phyloP scores from a whole-genome alignment of 192 early-diverging fungal genomes.

The Linnemannia zychae region DNA sequence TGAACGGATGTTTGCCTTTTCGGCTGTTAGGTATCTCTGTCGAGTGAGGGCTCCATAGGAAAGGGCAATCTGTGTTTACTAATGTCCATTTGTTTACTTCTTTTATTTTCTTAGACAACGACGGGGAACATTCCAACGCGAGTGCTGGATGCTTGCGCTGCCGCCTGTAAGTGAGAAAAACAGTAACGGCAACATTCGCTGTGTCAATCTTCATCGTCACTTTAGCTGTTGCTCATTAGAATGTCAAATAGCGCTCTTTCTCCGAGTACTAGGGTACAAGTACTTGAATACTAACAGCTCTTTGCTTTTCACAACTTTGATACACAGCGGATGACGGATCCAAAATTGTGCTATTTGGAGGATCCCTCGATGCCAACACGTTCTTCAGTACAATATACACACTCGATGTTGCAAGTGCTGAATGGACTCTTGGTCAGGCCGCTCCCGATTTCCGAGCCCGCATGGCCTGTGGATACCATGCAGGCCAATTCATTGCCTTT shows the following conservation, averaged over 20 bases:
- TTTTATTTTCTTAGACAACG: constrained; percentile 9
- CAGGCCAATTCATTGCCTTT: constrained; percentile 36
- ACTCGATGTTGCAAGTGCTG: constrained; percentile 13
- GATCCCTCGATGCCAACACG: constrained; percentile 12
- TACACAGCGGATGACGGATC: constrained; percentile 34
- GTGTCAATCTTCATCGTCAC: background rate
- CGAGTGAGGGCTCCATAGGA: background rate
- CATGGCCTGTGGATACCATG: constrained; percentile 33
- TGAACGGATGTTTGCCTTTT: background rate
- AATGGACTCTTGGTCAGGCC: constrained; percentile 11
- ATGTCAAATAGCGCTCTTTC: background rate
- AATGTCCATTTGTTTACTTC: background rate
- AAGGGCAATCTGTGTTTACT: background rate
- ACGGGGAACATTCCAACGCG: constrained; percentile 22
- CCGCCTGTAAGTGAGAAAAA: constrained; percentile 22
- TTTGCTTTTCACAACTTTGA: background rate
- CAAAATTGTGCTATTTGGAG: constrained; percentile 40
- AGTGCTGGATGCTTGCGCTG: constrained; percentile 27
- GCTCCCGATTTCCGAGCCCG: constrained; percentile 9
- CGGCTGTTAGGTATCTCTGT: too few species aligned
- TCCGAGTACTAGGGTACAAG: background rate
- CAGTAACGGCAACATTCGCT: too few species aligned
- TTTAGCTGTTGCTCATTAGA: background rate
- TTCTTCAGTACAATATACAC: constrained; percentile 23
- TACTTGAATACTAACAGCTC: too few species aligned